Evolutionary conservation across 768 basidiomycete species (phyloP).

Genomic region (Calocybe cyanea): DNA sequence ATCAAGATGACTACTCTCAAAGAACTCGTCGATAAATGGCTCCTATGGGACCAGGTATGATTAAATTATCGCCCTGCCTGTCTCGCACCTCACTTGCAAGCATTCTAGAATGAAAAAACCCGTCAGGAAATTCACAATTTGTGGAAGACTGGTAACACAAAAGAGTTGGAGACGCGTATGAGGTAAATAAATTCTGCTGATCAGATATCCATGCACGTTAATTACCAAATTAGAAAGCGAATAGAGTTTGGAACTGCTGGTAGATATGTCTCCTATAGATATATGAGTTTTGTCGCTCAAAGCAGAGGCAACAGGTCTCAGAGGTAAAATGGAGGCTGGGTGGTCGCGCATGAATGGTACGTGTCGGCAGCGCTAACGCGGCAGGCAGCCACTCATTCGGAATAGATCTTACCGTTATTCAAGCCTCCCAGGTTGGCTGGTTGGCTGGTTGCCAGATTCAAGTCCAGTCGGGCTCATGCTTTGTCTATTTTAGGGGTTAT

Average conservation of each 20-base stretch:
- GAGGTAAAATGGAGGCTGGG: conserved; percentile 84
- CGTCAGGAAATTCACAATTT: conserved; percentile 45
- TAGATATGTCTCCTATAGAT: conserved; percentile 23
- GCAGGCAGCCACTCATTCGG: not conserved
- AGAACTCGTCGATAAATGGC: conserved; percentile 35
- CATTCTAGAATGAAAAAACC: conserved; percentile 45
- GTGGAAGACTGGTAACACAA: conserved; percentile 35
- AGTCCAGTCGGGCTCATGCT: not conserved
- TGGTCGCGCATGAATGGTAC: conserved; percentile 86
- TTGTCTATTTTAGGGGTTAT: conserved; percentile 58
- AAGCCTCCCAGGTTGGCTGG: conserved; percentile 66
- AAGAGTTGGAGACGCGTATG: conserved; percentile 55
- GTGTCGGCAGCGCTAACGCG: not conserved
- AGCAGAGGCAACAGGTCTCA: conserved; percentile 45
- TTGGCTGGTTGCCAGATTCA: not conserved
- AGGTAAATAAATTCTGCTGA: conserved; percentile 30
- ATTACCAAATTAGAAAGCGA: conserved; percentile 40
- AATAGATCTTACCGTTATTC: conserved; percentile 71
- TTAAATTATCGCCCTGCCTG: not conserved
- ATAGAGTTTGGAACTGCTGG: conserved; percentile 91
- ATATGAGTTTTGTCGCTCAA: not conserved
- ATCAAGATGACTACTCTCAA: conserved; percentile 26
- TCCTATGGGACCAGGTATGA: conserved; percentile 32
- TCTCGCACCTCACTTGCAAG: not conserved
- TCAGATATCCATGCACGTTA: not conserved